Evolutionary conservation across 768 basidiomycete genomes (phyloP).

Genomic region (Sporobolomyces pararoseus): DNA sequence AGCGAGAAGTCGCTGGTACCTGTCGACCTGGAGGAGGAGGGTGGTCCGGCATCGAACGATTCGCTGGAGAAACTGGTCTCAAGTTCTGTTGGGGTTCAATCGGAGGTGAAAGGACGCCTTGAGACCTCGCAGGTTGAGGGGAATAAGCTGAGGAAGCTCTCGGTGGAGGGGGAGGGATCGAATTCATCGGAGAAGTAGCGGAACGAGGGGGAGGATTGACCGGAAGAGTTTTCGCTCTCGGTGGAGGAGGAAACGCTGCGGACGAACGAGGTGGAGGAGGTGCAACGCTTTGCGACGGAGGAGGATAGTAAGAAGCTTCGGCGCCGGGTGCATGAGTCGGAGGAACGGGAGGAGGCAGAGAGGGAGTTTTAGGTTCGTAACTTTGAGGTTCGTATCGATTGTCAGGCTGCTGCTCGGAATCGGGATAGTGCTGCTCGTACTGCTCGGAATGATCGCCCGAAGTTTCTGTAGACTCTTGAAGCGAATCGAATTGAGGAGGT

Average conservation of each 20-base stretch:
- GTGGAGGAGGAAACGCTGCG: background rate
- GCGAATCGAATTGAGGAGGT: slow-evolving; percentile 1
- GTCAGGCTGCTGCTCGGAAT: background rate
- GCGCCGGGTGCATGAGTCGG: background rate
- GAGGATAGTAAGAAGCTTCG: background rate
- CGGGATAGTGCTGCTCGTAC: background rate
- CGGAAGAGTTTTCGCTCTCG: background rate
- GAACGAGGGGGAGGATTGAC: background rate
- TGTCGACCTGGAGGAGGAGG: background rate
- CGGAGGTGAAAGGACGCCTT: background rate
- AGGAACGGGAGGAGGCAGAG: slow-evolving; percentile 2
- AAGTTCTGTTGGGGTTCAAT: background rate
- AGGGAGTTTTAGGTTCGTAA: background rate
- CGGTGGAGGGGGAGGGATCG: background rate
- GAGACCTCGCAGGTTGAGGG: background rate
- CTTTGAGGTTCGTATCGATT: background rate
- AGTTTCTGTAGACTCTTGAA: no score
- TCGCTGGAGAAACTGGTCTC: background rate
- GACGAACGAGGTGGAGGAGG: slow-evolving; percentile 3
- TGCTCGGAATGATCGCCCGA: no score
- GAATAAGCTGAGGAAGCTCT: background rate
- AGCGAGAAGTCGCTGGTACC: background rate
- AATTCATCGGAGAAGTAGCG: background rate
- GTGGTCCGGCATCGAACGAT: background rate
- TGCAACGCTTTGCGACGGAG: background rate